Evolutionary conservation across 176 grass and related monocot species (phyloP).

Genomic region (Aegilops bicornis): DNA sequence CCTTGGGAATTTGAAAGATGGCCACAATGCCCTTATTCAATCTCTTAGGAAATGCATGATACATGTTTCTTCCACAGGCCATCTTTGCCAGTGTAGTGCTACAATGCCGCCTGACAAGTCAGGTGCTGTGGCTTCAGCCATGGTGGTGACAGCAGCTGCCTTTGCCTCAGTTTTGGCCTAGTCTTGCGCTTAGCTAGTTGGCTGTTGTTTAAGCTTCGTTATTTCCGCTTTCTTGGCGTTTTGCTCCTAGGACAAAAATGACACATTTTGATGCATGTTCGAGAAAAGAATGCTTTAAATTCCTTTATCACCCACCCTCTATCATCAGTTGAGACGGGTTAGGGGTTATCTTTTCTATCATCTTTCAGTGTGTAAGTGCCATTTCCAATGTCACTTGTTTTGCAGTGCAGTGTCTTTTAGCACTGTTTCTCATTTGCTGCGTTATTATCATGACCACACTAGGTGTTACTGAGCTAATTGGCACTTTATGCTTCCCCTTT

Average conservation of each 20-base stretch:
- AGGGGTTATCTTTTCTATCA: not conserved
- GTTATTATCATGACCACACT: not conserved
- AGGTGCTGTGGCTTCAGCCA: too few species aligned
- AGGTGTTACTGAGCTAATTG: not conserved
- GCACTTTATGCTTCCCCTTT: not conserved
- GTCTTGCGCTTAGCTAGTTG: too few species aligned
- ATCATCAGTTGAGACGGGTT: not conserved
- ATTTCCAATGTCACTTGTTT: not conserved
- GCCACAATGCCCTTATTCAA: not conserved
- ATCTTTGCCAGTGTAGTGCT: too few species aligned
- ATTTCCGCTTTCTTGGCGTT: too few species aligned
- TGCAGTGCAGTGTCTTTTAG: not conserved
- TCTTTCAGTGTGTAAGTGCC: not conserved
- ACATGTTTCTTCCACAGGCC: not conserved
- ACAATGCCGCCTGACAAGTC: too few species aligned
- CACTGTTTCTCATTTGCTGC: not conserved
- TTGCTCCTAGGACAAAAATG: too few species aligned
- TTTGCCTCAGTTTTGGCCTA: too few species aligned
- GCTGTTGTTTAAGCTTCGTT: too few species aligned
- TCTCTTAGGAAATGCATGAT: not conserved
- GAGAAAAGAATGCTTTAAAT: not conserved
- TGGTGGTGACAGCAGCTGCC: too few species aligned
- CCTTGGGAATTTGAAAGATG: not conserved
- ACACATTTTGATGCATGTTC: too few species aligned
- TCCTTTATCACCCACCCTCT: not conserved